Evolutionary conservation across 305 asterid species (phyloP).

Genomic region (Plantago coronopus): DNA sequence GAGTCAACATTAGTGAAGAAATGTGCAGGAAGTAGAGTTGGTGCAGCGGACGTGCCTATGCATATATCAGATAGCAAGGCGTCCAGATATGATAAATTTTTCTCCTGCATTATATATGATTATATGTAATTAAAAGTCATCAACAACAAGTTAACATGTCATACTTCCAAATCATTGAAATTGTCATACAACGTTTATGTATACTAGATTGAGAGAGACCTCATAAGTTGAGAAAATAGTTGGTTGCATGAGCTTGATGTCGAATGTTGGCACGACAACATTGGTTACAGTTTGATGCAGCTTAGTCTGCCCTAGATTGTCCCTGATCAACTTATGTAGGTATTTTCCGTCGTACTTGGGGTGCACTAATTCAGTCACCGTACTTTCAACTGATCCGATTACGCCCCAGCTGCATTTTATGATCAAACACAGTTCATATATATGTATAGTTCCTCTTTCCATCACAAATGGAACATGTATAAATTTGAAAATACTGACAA

Average conservation of each 20-base stretch:
- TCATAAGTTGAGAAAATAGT: slow-evolving; percentile 45
- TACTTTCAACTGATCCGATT: slow-evolving; percentile 31
- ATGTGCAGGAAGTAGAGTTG: slow-evolving; percentile 48
- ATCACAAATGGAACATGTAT: too few relatives aligned
- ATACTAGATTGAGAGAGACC: slow-evolving; percentile 30
- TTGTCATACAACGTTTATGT: background rate
- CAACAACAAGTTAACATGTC: background rate
- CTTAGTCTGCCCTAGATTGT: slow-evolving; percentile 31
- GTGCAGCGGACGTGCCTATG: slow-evolving; percentile 59
- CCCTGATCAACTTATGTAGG: slow-evolving; percentile 30
- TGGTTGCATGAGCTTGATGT: slow-evolving; percentile 50
- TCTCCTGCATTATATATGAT: slow-evolving; percentile 28
- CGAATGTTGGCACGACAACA: slow-evolving; percentile 54
- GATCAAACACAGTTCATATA: background rate
- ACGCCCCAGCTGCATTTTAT: slow-evolving; percentile 23
- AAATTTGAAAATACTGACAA: too few relatives aligned
- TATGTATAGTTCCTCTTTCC: background rate
- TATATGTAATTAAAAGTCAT: background rate
- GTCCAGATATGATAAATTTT: slow-evolving; percentile 28
- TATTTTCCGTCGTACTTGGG: slow-evolving; percentile 53
- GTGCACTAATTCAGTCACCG: slow-evolving; percentile 15
- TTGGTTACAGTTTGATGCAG: slow-evolving; percentile 44
- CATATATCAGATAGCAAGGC: slow-evolving; percentile 51
- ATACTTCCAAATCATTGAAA: too few relatives aligned
- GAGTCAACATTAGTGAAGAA: slow-evolving; percentile 32